Percentiles rank a stretch among this genome's conserved stretches.
Conservation (phyloP, 2,329 filamentous ascomycete species). For the Aureobasidium sp. region DNA sequence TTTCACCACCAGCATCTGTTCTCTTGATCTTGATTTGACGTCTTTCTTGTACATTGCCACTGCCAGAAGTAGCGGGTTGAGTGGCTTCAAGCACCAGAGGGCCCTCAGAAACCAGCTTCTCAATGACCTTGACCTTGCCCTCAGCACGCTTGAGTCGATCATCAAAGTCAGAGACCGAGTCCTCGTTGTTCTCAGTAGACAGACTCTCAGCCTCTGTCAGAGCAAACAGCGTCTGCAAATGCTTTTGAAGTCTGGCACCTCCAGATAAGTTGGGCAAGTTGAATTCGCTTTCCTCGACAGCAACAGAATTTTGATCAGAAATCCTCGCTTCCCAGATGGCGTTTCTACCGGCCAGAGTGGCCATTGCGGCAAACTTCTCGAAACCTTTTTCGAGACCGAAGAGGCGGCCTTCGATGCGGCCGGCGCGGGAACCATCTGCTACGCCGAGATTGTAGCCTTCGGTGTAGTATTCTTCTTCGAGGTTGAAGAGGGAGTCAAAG, state of each 20-base stretch:
- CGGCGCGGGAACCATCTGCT: conserved; percentile 67
- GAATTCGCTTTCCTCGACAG: neutral
- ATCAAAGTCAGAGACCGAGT: conserved; percentile 85
- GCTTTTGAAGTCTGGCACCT: conserved; percentile 66
- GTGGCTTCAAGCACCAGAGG: conserved; percentile 16
- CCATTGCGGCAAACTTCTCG: conserved; percentile 81
- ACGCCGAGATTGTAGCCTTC: conserved; percentile 73
- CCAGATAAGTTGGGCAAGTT: conserved; percentile 40
- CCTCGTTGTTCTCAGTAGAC: conserved; percentile 75
- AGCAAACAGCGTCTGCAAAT: conserved; percentile 66
- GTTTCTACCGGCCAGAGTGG: conserved; percentile 68
- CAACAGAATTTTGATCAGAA: conserved; percentile 6
- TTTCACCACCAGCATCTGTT: conserved; percentile 17
- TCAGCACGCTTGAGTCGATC: conserved; percentile 76
- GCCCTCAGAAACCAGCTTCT: conserved; percentile 56
- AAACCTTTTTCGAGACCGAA: conserved; percentile 91
- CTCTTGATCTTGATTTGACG: conserved; percentile 20
- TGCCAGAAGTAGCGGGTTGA: neutral
- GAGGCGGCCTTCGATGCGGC: conserved; percentile 78
- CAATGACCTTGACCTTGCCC: conserved; percentile 78
- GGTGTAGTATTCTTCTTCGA: conserved; percentile 67
- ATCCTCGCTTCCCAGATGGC: conserved; percentile 72
- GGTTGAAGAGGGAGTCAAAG: conserved; percentile 51
- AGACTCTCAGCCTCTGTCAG: conserved; percentile 73
- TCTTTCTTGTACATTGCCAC: conserved; percentile 3